A percentile compares a stretch with the other conserved stretches of the same genome.
These are phyloP conservation scores for Phoma sp. DNA, from an alignment of 2,329 filamentous ascomycete species.

Conservation along the genomic window DNA sequence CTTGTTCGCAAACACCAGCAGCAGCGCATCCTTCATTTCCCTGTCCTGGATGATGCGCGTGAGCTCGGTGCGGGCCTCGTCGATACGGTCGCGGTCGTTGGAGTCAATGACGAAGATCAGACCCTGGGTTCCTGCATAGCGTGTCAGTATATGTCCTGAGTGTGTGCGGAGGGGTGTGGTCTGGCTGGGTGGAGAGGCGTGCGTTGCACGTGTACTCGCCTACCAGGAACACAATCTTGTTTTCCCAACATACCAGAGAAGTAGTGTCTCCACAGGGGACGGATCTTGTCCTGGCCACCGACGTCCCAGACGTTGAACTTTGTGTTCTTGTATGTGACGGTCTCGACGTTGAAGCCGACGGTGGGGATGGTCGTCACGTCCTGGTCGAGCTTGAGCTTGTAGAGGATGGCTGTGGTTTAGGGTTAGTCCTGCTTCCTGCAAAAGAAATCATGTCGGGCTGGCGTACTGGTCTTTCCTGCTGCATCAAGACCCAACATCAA, in stretches of 20 bases:
- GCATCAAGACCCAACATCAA: slow-evolving; percentile 97
- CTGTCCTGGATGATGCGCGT: slow-evolving; percentile 99
- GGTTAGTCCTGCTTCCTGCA: slow-evolving; percentile 20
- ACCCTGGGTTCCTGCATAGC: slow-evolving; percentile 79
- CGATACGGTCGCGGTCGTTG: slow-evolving; percentile 97
- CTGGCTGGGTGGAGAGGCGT: slow-evolving; percentile 15
- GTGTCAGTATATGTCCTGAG: slow-evolving; percentile 11
- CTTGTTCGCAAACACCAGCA: slow-evolving; percentile 99
- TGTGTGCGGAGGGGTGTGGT: neutral
- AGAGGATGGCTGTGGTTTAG: slow-evolving; percentile 74
- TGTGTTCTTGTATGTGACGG: slow-evolving; percentile 99
- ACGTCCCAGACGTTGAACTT: slow-evolving; percentile 99
- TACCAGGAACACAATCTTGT: slow-evolving; percentile 37
- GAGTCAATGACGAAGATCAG: slow-evolving; percentile 99
- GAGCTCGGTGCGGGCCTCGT: slow-evolving; percentile 94
- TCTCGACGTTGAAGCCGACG: slow-evolving; percentile 99
- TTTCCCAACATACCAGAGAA: slow-evolving; percentile 73
- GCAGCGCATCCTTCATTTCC: slow-evolving; percentile 94
- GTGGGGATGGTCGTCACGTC: slow-evolving; percentile 99
- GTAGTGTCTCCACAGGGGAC: slow-evolving; percentile 99
- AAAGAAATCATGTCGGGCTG: neutral
- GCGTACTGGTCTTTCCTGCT: slow-evolving; percentile 87
- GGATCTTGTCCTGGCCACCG: slow-evolving; percentile 99
- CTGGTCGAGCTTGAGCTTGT: slow-evolving; percentile 99
- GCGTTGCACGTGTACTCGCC: slow-evolving; percentile 31